These are phyloP conservation scores for Phytophthora capsici DNA, from an alignment of 352 stramenopile genomes.

Conservation along the genomic window DNA sequence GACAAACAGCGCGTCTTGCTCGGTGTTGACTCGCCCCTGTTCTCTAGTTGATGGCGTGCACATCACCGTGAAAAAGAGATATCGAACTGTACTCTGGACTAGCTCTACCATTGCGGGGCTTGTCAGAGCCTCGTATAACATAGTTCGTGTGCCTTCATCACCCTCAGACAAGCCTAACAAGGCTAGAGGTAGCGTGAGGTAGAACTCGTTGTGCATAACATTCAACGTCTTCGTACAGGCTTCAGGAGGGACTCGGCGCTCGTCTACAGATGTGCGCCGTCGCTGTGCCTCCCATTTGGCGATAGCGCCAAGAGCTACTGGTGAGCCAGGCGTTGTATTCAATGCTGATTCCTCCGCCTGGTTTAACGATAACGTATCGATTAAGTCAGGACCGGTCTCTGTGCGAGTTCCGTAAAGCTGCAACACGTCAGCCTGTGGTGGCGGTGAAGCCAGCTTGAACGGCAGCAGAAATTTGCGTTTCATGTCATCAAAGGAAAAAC, in stretches of 20 bases:
- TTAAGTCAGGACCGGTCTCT: constrained; percentile 15
- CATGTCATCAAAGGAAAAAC: constrained; percentile 77
- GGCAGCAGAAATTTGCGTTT: constrained; percentile 73
- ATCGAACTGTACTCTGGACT: constrained; percentile 37
- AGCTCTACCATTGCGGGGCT: constrained; percentile 43
- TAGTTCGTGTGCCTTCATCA: constrained; percentile 31
- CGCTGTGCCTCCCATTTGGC: constrained; percentile 45
- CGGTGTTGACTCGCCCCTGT: not conserved
- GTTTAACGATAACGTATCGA: constrained; percentile 24
- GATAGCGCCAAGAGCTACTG: constrained; percentile 21
- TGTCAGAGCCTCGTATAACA: constrained; percentile 39
- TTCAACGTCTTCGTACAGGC: constrained; percentile 37
- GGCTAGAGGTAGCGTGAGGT: constrained; percentile 46
- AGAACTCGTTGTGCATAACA: constrained; percentile 61
- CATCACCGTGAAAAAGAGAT: constrained; percentile 58
- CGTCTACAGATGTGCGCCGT: constrained; percentile 52
- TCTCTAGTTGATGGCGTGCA: constrained; percentile 10
- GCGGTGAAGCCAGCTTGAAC: constrained; percentile 53
- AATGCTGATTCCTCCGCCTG: constrained; percentile 5
- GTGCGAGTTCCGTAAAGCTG: constrained; percentile 43
- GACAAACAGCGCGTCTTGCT: constrained; percentile 57
- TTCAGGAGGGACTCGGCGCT: constrained; percentile 43
- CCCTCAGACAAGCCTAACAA: constrained; percentile 47
- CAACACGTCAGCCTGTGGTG: constrained; percentile 51
- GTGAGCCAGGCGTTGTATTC: constrained; percentile 5